phyloP scores from a whole-genome alignment of 352 stramenopile genomes.

The Globisporangium sylvaticum region DNA sequence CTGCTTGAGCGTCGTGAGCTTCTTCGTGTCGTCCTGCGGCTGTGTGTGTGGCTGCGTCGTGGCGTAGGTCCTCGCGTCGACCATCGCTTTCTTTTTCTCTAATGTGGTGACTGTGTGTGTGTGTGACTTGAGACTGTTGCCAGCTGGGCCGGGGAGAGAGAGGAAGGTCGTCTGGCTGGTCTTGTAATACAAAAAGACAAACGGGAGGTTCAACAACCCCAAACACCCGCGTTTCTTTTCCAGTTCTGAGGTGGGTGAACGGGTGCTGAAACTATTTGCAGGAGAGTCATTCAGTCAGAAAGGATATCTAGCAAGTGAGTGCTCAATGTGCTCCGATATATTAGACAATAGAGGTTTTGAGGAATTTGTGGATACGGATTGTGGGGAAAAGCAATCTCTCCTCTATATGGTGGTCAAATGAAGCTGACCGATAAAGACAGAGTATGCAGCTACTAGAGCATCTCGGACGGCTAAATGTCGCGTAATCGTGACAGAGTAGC shows the following conservation, averaged over 20 bases:
- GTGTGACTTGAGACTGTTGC: background rate
- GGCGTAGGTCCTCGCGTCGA: conserved; percentile 4
- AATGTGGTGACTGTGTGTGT: background rate
- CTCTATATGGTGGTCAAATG: background rate
- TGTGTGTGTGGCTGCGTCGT: background rate
- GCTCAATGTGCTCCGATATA: background rate
- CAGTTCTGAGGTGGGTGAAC: background rate
- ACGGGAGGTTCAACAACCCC: background rate
- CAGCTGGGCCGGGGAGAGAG: background rate
- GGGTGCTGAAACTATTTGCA: background rate
- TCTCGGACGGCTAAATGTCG: background rate
- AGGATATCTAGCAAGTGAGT: background rate
- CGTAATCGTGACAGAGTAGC: background rate
- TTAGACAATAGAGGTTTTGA: background rate
- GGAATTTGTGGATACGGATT: too few relatives aligned
- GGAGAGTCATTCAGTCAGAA: background rate
- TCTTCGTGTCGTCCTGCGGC: background rate
- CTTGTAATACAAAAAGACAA: background rate
- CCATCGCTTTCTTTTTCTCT: conserved; percentile 5
- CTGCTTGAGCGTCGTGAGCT: background rate
- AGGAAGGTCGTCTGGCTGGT: too few relatives aligned
- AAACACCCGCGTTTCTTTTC: background rate
- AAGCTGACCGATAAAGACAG: background rate
- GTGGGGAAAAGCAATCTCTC: too few relatives aligned
- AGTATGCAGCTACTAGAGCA: background rate